Conservation (phyloP, 1,139 yeast species). For the Candida gigantensis region DNA sequence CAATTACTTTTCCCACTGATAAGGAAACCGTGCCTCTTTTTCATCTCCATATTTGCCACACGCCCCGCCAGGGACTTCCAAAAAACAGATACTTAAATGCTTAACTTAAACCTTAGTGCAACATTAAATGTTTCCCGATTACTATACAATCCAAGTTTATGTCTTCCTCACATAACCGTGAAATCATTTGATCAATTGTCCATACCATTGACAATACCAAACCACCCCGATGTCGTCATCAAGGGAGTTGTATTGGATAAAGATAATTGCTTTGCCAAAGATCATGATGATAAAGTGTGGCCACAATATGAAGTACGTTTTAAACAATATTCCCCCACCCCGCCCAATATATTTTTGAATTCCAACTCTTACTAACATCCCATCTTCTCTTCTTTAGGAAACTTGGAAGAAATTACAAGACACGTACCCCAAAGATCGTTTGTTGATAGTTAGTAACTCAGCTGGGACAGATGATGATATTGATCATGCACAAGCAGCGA, state of each 20-base stretch:
- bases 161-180: conserved; percentile 67
- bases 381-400: conserved; percentile 19
- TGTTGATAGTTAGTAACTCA: conserved; percentile 86
- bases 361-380: conserved; percentile 3
- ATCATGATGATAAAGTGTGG: conserved; percentile 80
- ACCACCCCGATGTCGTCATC: conserved; percentile 37
- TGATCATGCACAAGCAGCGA: conserved; percentile 58
- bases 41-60: too few species aligned
- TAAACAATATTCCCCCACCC: background rate
- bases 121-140: conserved; percentile 67
- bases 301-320: conserved; percentile 54
- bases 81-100: too few species aligned
- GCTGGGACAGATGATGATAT: conserved; percentile 87
- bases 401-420: conserved; percentile 59
- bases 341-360: background rate
- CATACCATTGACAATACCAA: conserved; percentile 43
- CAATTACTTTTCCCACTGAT: too few species aligned
- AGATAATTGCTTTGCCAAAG: conserved; percentile 92
- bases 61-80: too few species aligned
- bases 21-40: too few species aligned
- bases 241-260: conserved; percentile 88
- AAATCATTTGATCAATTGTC: conserved; percentile 64
- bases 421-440: conserved; percentile 61
- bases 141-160: conserved; percentile 61
- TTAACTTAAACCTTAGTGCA: conserved; percentile 65